Evolutionary conservation across 2,329 filamentous ascomycete genomes (phyloP), one percentile per base, ranked within the genome.

Genomic region (Curvularia sp.): DNA sequence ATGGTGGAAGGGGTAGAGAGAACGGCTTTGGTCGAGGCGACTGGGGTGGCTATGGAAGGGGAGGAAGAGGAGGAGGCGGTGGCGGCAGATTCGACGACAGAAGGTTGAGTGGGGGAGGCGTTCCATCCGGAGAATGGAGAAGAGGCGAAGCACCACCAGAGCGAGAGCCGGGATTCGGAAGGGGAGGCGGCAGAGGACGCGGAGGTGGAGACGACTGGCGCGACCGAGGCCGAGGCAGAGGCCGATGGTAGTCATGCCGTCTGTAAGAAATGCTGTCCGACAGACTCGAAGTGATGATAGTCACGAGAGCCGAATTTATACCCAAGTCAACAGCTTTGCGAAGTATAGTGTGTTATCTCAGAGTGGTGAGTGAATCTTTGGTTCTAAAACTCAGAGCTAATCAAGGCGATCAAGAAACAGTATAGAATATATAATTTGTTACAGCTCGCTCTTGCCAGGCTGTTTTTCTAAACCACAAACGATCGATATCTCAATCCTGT

Each of bases 81-180:
- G n/a, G 34, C 15, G 34, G 34, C 34, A 61, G 71, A 52, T 71
- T 59, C 19, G 67, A 70, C 9, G 66, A 70, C 18, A 74, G 80
- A 50, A 64, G 78, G 79, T 70, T 75, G 75, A 41, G 79, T 75
- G 55, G 73, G 21, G 51, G 53, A 70, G 78, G 75, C 70, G 66
- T 83, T 3, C 83, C 86, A 0, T 75, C 75, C 42, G 88, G 87
- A 1, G 88, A 90, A 68, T 90, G 88, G 88, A 83, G 86, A 62
- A 83, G 88, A 64, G 88, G 88, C 0, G 87, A 90, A 70, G 81
- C 80, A 53, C 70, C 89, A 49, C 87, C 87, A 1, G 83, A 87
- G 21, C 58, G 70, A 34, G 80, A 80, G 32, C 46, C 55, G 5
- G 62, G 65, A 8, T 67, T 64, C 47, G 68, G 70, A 32, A 60